These are phyloP conservation scores for Phtheirospermum japonicum DNA, from an alignment of 257 asterid species.

Conservation along the genomic window DNA sequence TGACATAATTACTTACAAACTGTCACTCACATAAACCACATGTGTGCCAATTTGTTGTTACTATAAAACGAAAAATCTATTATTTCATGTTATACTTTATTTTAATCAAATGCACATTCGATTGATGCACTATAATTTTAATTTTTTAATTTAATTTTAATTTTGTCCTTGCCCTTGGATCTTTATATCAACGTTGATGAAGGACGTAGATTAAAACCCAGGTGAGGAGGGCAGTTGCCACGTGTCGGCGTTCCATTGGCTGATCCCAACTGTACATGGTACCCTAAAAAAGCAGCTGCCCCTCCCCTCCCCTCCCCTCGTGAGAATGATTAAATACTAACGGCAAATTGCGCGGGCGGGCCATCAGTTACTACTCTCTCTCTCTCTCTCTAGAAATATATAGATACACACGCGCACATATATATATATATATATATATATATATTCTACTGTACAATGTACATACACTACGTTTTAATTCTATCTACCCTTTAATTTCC, in stretches of 20 bases:
- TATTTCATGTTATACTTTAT: no score
- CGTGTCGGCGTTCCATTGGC: slow-evolving; percentile 31
- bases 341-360: slow-evolving; percentile 52
- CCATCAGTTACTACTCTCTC: slow-evolving; percentile 34
- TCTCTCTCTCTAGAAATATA: slow-evolving; percentile 9
- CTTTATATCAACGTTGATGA: background rate
- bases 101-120: no score
- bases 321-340: slow-evolving; percentile 67
- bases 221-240: slow-evolving; percentile 32
- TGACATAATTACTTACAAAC: no score
- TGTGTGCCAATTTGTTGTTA: no score
- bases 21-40: no score
- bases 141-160: no score
- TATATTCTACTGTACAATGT: slow-evolving; percentile 1
- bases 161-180: background rate
- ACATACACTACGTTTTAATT: background rate
- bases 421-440: background rate
- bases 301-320: no score
- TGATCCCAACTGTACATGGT: slow-evolving; percentile 30
- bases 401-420: no score
- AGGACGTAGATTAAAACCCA: slow-evolving; percentile 19
- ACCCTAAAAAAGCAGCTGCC: slow-evolving; percentile 30
- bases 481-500: slow-evolving; percentile 26
- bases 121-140: no score
- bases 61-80: no score